phyloP scores from a whole-genome alignment of 1,284 basidiomycete genomes.

The Leccinum cinnamomeum region DNA sequence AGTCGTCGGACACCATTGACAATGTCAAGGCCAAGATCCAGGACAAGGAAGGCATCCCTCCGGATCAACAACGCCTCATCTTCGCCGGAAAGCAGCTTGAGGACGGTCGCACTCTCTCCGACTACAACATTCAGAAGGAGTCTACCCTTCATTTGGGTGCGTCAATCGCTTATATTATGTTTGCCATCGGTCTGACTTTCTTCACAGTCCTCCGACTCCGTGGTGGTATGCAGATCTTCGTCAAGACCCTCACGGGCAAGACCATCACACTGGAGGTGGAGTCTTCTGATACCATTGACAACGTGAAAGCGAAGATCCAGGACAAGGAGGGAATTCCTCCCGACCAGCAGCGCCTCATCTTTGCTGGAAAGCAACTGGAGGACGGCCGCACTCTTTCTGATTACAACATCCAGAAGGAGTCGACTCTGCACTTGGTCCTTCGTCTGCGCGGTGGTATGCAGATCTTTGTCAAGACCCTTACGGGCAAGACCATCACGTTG shows the following conservation, averaged over 20 bases:
- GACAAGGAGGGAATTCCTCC: conserved; percentile 84
- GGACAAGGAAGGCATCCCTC: conserved; percentile 82
- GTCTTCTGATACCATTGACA: conserved; percentile 88
- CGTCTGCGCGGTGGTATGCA: conserved; percentile 59
- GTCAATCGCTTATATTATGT: not conserved
- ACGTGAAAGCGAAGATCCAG: conserved; percentile 84
- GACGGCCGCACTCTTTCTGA: conserved; percentile 76
- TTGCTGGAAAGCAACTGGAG: conserved; percentile 80
- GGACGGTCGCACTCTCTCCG: conserved; percentile 81
- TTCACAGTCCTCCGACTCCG: conserved; percentile 59
- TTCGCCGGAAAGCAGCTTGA: conserved; percentile 87
- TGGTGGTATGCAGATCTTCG: conserved; percentile 76
- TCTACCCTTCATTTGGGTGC: conserved; percentile 63
- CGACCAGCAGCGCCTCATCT: conserved; percentile 84
- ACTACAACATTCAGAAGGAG: conserved; percentile 79
- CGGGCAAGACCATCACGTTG: conserved; percentile 80
- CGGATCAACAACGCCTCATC: conserved; percentile 78
- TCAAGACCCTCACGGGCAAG: conserved; percentile 78
- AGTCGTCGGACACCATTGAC: conserved; percentile 89
- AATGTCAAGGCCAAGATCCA: conserved; percentile 86
- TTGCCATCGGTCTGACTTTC: conserved; percentile 6
- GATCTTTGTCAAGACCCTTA: conserved; percentile 70
- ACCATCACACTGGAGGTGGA: conserved; percentile 89
- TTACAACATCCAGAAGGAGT: conserved; percentile 78
- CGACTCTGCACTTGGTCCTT: conserved; percentile 58